A percentile compares a stretch with the other conserved stretches of the same genome.
Evolutionary conservation across 176 grass and related monocot genomes (phyloP).

Genomic region (Juncus effusus): DNA sequence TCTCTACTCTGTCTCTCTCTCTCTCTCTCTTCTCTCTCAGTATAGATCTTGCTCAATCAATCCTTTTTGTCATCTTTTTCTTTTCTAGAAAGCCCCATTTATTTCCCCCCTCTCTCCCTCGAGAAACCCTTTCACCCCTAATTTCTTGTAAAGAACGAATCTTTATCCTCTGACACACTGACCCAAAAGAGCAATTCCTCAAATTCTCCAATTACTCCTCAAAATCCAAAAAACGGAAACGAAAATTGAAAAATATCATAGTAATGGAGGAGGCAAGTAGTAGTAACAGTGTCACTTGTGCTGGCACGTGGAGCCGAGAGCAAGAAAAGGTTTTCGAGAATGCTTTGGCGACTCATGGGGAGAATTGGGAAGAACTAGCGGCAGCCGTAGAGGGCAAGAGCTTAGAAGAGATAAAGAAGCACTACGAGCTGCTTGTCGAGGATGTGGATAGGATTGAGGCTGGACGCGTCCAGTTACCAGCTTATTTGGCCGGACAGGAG

Average conservation of each 20-base stretch:
- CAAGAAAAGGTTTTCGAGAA: conserved; percentile 92
- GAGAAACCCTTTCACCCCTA: neutral
- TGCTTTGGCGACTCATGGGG: conserved; percentile 40
- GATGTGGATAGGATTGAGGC: conserved; percentile 68
- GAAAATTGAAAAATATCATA: conserved; percentile 14
- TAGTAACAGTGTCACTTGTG: conserved; percentile 40
- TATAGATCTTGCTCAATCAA: conserved; percentile 4
- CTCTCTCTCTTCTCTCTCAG: conserved; percentile 7
- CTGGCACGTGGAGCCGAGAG: conserved; percentile 49
- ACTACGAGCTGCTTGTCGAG: conserved; percentile 76
- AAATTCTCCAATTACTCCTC: conserved; percentile 22
- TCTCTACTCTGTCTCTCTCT: conserved; percentile 4
- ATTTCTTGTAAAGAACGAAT: conserved; percentile 31
- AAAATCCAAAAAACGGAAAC: conserved; percentile 1
- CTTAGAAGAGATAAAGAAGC: conserved; percentile 58
- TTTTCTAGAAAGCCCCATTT: conserved; percentile 41
- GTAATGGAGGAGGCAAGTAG: conserved; percentile 63
- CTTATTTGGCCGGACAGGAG: conserved; percentile 42
- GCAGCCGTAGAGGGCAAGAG: conserved; percentile 58
- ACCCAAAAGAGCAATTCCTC: conserved; percentile 17
- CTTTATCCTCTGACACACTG: conserved; percentile 40
- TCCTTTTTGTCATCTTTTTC: conserved; percentile 10
- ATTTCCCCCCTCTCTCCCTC: conserved; percentile 30
- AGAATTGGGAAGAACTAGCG: conserved; percentile 56
- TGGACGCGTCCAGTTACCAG: conserved; percentile 64